Percentiles rank a stretch among this genome's conserved stretches.
These are phyloP conservation scores for Arthrobotrys sinensis DNA, from an alignment of 2,329 filamentous ascomycete species.

Conservation along the genomic window DNA sequence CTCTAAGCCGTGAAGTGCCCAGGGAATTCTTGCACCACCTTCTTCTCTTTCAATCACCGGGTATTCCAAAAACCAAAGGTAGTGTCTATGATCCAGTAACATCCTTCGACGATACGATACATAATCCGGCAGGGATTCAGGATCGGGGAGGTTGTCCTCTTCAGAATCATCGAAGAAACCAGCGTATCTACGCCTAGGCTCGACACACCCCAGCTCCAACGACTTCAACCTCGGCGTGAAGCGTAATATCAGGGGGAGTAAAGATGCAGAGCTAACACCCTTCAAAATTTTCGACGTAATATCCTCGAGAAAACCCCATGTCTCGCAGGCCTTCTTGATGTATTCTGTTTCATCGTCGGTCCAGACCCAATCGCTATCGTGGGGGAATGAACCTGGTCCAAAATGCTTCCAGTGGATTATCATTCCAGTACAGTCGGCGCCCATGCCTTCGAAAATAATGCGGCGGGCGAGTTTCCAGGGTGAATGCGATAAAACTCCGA, in stretches of 20 bases:
- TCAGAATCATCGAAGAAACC: too few relatives aligned
- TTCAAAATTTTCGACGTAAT: neutral
- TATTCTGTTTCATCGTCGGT: neutral
- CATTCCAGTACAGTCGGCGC: neutral
- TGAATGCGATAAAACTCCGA: neutral
- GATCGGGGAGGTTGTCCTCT: too few relatives aligned
- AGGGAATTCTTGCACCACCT: too few relatives aligned
- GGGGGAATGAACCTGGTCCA: neutral
- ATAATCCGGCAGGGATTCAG: too few relatives aligned
- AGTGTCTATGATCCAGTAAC: too few relatives aligned
- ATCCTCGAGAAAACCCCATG: neutral
- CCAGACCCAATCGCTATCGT: conserved; percentile 5
- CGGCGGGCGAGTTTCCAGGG: conserved; percentile 19
- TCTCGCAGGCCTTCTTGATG: conserved; percentile 5
- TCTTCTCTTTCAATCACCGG: too few relatives aligned
- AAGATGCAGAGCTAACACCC: conserved; percentile 16
- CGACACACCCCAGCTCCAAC: conserved; percentile 8
- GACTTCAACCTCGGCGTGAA: conserved; percentile 1
- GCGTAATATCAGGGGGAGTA: conserved; percentile 22
- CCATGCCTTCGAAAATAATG: conserved; percentile 7
- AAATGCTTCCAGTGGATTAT: conserved; percentile 14
- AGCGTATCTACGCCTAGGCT: too few relatives aligned
- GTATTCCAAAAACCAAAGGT: too few relatives aligned
- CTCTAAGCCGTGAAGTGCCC: too few relatives aligned
- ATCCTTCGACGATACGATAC: too few relatives aligned